Conservation (phyloP, 768 basidiomycete genomes). For the Pleurotus djamor region DNA sequence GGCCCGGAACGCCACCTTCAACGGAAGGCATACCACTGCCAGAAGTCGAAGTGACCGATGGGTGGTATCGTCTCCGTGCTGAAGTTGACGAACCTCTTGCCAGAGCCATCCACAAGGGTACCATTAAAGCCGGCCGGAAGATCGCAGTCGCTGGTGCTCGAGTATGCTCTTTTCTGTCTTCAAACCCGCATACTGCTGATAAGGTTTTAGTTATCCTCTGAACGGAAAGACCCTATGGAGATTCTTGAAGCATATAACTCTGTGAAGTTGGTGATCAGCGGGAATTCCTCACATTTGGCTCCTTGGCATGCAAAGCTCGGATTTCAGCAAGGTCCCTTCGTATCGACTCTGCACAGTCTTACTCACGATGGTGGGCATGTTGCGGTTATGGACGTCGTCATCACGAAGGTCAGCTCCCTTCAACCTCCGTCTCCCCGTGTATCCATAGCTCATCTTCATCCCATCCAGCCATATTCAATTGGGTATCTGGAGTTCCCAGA, state of each 20-base stretch:
- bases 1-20: conserved; percentile 36
- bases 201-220: conserved; percentile 55
- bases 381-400: conserved; percentile 68
- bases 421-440: neutral
- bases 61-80: conserved; percentile 90
- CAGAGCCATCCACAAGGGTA: conserved; percentile 64
- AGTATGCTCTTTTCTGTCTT: conserved; percentile 45
- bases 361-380: conserved; percentile 81
- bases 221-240: conserved; percentile 76
- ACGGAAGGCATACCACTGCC: conserved; percentile 44
- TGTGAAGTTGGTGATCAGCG: conserved; percentile 63
- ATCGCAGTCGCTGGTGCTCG: conserved; percentile 76
- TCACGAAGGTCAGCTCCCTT: conserved; percentile 53
- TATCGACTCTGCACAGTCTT: conserved; percentile 78
- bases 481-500: conserved; percentile 75
- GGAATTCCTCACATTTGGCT: conserved; percentile 85
- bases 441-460: neutral
- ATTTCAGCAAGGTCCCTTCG: conserved; percentile 60
- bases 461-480: conserved; percentile 59
- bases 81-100: conserved; percentile 71
- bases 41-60: conserved; percentile 91
- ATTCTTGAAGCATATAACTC: conserved; percentile 78
- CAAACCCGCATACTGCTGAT: conserved; percentile 1
- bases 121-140: conserved; percentile 79
- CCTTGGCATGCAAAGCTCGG: conserved; percentile 91